Evolutionary conservation across 176 grass and related monocot species (phyloP).

Genomic region (Chrysopogon serrulatus): DNA sequence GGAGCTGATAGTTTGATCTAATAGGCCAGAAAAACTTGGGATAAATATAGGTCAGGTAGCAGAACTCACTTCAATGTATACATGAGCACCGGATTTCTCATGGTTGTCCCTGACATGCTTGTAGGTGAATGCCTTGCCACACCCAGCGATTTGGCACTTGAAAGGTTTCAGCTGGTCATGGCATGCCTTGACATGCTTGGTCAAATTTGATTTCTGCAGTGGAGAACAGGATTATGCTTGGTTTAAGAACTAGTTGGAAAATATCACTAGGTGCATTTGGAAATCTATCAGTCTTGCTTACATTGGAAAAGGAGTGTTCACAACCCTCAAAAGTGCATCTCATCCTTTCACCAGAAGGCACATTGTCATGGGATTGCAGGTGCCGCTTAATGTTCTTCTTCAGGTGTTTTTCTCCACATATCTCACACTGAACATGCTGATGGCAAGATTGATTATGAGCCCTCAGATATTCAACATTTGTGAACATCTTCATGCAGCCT

Average conservation of each 20-base stretch:
- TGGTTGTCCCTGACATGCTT: conserved; percentile 62
- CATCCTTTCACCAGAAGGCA: conserved; percentile 20
- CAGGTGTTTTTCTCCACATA: conserved; percentile 50
- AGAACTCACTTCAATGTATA: conserved; percentile 37
- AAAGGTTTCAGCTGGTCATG: conserved; percentile 42
- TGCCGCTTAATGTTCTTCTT: conserved; percentile 74
- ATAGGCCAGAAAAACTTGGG: not conserved
- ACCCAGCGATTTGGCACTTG: conserved; percentile 3
- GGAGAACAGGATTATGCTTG: not conserved
- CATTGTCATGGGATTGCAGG: conserved; percentile 11
- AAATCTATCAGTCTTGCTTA: conserved; percentile 22
- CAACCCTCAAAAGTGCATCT: conserved; percentile 45
- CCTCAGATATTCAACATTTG: conserved; percentile 47
- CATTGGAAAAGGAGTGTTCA: conserved; percentile 49
- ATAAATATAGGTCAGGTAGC: not conserved
- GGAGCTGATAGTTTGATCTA: too few species aligned
- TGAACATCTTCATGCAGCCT: conserved; percentile 64
- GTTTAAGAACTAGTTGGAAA: not conserved
- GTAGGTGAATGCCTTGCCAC: conserved; percentile 45
- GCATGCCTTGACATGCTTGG: conserved; percentile 43
- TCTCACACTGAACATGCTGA: conserved; percentile 39
- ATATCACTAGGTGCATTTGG: not conserved
- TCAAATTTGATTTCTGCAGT: conserved; percentile 68
- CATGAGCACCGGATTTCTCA: conserved; percentile 45
- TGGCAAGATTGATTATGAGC: conserved; percentile 53